These are phyloP conservation scores for Neurospora sp. DNA, from an alignment of 495 filamentous ascomycete genomes.

Conservation along the genomic window DNA sequence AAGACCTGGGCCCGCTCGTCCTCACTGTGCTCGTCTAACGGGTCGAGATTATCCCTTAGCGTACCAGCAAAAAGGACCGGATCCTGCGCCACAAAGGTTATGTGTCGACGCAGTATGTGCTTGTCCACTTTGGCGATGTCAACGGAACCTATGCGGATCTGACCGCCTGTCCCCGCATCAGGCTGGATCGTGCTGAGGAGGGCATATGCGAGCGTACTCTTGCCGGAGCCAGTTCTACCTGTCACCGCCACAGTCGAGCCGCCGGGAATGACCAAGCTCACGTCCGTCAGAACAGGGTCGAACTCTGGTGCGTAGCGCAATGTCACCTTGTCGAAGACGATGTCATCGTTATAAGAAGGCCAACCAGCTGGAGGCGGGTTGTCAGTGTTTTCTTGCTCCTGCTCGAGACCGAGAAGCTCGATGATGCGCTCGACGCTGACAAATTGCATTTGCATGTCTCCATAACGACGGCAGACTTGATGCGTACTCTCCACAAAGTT, in stretches of 20 bases:
- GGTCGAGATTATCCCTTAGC: constrained; percentile 47
- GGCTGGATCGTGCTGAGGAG: constrained; percentile 44
- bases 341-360: constrained; percentile 58
- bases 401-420: constrained; percentile 63
- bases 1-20: constrained; percentile 37
- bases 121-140: constrained; percentile 43
- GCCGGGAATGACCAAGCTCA: constrained; percentile 60
- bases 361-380: constrained; percentile 58
- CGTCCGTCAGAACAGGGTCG: constrained; percentile 52
- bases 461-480: constrained; percentile 61
- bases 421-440: constrained; percentile 78
- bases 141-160: constrained; percentile 43
- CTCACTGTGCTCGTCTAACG: constrained; percentile 34
- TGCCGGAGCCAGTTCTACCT: constrained; percentile 55
- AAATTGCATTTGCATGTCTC: constrained; percentile 80
- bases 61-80: constrained; percentile 49
- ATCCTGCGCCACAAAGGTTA: constrained; percentile 54
- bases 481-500: constrained; percentile 63
- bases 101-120: constrained; percentile 42
- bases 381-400: constrained; percentile 56
- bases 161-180: constrained; percentile 37
- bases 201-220: constrained; percentile 48
- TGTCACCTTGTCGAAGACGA: constrained; percentile 65
- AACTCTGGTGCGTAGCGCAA: constrained; percentile 68
- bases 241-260: constrained; percentile 60